Base-by-base conservation (phyloP, 805 yeast species). In the Candida nonsorbophila region DNA sequence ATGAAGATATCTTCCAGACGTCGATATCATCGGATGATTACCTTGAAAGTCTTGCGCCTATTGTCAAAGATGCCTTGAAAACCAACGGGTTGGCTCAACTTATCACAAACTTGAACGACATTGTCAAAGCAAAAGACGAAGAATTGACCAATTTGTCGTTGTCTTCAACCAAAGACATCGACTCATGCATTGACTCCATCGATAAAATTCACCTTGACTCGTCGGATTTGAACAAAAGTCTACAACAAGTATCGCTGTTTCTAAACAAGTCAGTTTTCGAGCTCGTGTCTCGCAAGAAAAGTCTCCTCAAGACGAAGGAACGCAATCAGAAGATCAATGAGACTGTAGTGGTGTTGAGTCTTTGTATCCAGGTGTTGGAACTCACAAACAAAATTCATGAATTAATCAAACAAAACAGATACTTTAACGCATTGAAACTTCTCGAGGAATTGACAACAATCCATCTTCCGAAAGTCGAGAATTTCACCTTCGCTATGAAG, bases 351-450 rank as follows among this genome's bases (percentile, higher is more conserved):
- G 76, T 85, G 13, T 73, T 90, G 20, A 75, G 72, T 31, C 68
- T 78, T 28, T 82, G 94, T 41, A 63, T 88, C 14, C 86, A 82
- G 40, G 88, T 88, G 7, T 66, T 90, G 32, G 95, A 88, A 47
- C 71, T 83, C 42, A 83, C 94, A 10, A 88, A 87, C 55, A 83
- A 79, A 45, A 84, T 87, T 27, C 85, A 86, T 49, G 88, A 84
- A 22, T 62, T 88, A 47, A 81, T 86, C 37, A 73, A 77, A 30
- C 77, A 75, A 35, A 77, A 77, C 44, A 78, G 79, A 42, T 84
- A 84, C 44, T 88, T 85, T 51, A 83, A 83, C 36, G 97, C 97
- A 0, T 72, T 92, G 43, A 85, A 86, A 52, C 74, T 82, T 41
- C 61, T 87, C 29, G 88, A 86, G 36, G 86, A 79, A 45, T 62